phyloP scores from a whole-genome alignment of 192 early-diverging fungal genomes.

The Rhizophagus clarus region DNA sequence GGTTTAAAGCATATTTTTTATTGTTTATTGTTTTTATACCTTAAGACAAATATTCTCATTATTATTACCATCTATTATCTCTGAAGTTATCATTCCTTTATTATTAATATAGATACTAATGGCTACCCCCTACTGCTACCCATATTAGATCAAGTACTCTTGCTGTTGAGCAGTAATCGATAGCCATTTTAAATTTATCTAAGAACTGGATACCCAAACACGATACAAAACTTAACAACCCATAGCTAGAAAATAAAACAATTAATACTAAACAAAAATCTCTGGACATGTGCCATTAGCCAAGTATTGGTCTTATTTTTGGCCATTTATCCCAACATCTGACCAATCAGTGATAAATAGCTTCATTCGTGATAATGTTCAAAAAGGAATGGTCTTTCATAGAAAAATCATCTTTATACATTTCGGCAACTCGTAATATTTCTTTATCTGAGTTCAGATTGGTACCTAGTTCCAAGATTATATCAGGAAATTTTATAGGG shows the following conservation, averaged over 20 bases:
- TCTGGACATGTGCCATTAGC: no score
- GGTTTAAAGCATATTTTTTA: no score
- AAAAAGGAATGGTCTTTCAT: neutral
- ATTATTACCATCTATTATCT: neutral
- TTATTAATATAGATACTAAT: neutral
- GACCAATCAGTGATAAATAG: neutral
- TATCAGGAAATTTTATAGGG: no score
- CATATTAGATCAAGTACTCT: constrained; percentile 13
- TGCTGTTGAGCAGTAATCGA: neutral
- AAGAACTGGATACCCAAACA: neutral
- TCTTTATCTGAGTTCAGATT: neutral
- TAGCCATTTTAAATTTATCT: constrained; percentile 24
- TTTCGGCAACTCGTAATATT: neutral
- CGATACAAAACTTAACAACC: neutral
- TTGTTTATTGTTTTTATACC: neutral
- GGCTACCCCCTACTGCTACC: neutral
- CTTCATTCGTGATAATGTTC: neutral
- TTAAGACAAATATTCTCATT: neutral
- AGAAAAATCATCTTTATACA: constrained; percentile 4
- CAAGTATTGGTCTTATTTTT: no score
- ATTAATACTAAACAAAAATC: no score
- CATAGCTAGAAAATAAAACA: neutral
- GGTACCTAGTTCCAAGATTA: neutral
- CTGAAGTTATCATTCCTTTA: neutral
- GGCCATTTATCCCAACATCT: neutral